Percentiles rank a stretch among this genome's conserved stretches.
Conservation (phyloP, 306 rosid species). For the Lathyrus tuberosus region DNA sequence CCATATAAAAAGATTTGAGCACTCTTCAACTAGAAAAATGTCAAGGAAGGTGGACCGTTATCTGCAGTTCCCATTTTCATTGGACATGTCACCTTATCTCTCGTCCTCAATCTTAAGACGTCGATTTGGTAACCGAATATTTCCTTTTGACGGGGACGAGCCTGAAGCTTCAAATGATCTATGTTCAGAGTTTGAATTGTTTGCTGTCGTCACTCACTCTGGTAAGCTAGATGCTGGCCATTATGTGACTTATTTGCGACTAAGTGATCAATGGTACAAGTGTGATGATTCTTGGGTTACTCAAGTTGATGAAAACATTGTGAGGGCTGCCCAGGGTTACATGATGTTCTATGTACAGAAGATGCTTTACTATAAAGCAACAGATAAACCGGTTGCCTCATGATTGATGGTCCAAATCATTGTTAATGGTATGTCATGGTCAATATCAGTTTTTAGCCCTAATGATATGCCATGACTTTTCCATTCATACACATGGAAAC, state of each 20-base stretch:
- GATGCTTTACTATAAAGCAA: slow-evolving; percentile 81
- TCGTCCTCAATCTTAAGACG: slow-evolving; percentile 83
- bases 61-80: slow-evolving; percentile 85
- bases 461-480: slow-evolving; percentile 46
- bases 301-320: slow-evolving; percentile 77
- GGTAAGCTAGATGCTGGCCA: slow-evolving; percentile 95
- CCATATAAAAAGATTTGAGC: slow-evolving; percentile 93
- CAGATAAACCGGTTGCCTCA: slow-evolving; percentile 63
- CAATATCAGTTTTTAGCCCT: slow-evolving; percentile 32
- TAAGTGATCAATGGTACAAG: slow-evolving; percentile 84
- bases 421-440: slow-evolving; percentile 38
- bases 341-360: slow-evolving; percentile 98
- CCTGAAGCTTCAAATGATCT: slow-evolving; percentile 61
- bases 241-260: slow-evolving; percentile 83
- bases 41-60: slow-evolving; percentile 86
- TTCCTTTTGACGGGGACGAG: slow-evolving; percentile 76
- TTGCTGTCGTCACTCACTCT: slow-evolving; percentile 85
- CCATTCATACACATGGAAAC: slow-evolving; percentile 39
- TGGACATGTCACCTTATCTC: slow-evolving; percentile 87
- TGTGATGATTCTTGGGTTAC: slow-evolving; percentile 97
- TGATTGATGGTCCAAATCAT: slow-evolving; percentile 47
- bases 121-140: slow-evolving; percentile 80
- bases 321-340: slow-evolving; percentile 92
- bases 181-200: slow-evolving; percentile 86
- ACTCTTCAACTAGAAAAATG: slow-evolving; percentile 83